These are phyloP conservation scores for Acephala macrosclerotiorum DNA, from an alignment of 2,329 filamentous ascomycete species.

Conservation along the genomic window DNA sequence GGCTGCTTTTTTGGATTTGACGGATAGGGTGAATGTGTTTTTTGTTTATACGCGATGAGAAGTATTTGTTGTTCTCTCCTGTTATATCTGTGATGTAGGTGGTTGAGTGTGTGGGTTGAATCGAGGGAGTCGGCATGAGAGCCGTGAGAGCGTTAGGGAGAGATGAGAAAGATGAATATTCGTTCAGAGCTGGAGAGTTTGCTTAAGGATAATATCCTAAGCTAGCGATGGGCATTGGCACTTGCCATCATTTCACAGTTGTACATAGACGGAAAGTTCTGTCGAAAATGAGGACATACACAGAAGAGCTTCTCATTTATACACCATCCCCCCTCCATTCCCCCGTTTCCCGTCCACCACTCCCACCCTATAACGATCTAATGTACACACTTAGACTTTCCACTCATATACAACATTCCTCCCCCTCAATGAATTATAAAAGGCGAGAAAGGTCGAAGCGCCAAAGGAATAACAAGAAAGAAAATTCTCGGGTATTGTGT, in stretches of 20 bases:
- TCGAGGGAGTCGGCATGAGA: too few relatives aligned
- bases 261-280: too few relatives aligned
- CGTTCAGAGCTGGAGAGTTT: too few relatives aligned
- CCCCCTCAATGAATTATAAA: not conserved
- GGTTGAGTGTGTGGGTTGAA: too few relatives aligned
- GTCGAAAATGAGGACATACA: not conserved
- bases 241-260: too few relatives aligned
- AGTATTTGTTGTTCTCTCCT: too few relatives aligned
- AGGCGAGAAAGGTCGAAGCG: not conserved
- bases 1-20: not conserved
- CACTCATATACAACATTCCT: not conserved
- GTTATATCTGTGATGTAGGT: too few relatives aligned
- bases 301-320: not conserved
- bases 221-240: too few relatives aligned
- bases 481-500: not conserved
- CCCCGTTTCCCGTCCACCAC: too few relatives aligned
- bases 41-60: not conserved
- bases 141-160: too few relatives aligned
- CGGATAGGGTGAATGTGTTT: not conserved
- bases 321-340: not conserved
- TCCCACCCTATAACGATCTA: not conserved
- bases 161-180: too few relatives aligned
- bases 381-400: not conserved
- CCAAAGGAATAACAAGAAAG: not conserved
- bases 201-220: too few relatives aligned